These are phyloP conservation scores for Paramecium sexaurelia DNA, from an alignment of 73 alveolate genomes.

Conservation along the genomic window DNA sequence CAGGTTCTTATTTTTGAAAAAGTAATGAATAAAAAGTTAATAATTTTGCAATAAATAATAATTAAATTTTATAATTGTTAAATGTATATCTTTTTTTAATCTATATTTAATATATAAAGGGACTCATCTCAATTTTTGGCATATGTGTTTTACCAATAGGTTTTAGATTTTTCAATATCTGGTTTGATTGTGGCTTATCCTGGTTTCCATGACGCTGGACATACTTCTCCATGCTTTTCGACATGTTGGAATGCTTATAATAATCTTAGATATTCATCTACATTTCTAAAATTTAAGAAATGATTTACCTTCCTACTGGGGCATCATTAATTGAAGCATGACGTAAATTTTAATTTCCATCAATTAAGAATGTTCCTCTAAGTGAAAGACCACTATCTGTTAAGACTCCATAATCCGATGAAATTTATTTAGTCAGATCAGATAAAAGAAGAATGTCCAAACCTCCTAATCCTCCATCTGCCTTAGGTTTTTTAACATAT, in stretches of 20 bases:
- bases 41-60: too few relatives aligned
- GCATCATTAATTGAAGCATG: constrained; percentile 95
- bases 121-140: constrained; percentile 65
- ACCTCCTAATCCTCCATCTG: constrained; percentile 96
- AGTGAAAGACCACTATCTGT: constrained; percentile 88
- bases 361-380: constrained; percentile 98
- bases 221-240: constrained; percentile 98
- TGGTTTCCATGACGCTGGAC: constrained; percentile 98
- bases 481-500: constrained; percentile 92
- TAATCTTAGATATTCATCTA: constrained; percentile 93
- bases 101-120: not conserved
- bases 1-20: too few relatives aligned
- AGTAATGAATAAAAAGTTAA: too few relatives aligned
- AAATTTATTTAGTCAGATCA: constrained; percentile 88
- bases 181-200: constrained; percentile 95
- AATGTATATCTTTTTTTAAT: too few relatives aligned
- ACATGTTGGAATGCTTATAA: constrained; percentile 96
- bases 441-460: constrained; percentile 96
- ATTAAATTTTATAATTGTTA: too few relatives aligned
- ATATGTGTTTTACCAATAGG: constrained; percentile 81
- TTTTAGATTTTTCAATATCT: constrained; percentile 69
- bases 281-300: constrained; percentile 76
- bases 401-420: constrained; percentile 93
- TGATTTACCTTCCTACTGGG: constrained; percentile 89
- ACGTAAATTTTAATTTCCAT: constrained; percentile 90